Conservation (phyloP, 2,329 filamentous ascomycete genomes). For the Fusarium newnesense region DNA sequence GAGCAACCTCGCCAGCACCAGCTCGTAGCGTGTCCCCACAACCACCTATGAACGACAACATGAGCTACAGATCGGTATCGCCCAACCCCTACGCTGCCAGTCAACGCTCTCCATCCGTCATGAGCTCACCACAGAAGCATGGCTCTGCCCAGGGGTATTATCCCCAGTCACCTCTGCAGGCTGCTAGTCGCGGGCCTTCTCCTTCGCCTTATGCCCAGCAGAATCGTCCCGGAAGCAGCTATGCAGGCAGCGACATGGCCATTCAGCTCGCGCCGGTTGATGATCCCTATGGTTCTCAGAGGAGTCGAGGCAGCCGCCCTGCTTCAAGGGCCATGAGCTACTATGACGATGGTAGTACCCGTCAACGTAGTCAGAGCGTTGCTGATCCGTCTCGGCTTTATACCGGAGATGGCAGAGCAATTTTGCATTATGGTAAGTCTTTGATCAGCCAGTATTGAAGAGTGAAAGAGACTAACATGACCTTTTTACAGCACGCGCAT, state of each 20-base stretch:
- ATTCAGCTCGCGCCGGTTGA: conserved; percentile 72
- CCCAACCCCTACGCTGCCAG: conserved; percentile 70
- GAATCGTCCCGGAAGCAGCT: conserved; percentile 62
- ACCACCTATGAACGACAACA: conserved; percentile 61
- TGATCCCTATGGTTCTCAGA: conserved; percentile 68
- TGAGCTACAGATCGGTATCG: conserved; percentile 61
- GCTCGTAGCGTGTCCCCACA: conserved; percentile 72
- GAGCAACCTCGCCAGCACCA: conserved; percentile 75
- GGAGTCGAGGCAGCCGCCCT: conserved; percentile 62
- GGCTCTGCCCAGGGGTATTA: conserved; percentile 63
- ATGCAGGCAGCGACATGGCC: conserved; percentile 68
- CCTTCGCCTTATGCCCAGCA: conserved; percentile 61
- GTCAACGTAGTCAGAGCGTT: conserved; percentile 82
- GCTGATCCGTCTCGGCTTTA: conserved; percentile 85
- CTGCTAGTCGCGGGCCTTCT: conserved; percentile 58
- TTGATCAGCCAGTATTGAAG: not conserved
- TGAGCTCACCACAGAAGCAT: conserved; percentile 55
- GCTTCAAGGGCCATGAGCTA: conserved; percentile 64
- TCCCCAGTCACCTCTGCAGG: conserved; percentile 62
- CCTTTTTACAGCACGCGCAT: conserved; percentile 75
- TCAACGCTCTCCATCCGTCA: conserved; percentile 51
- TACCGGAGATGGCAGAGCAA: conserved; percentile 85
- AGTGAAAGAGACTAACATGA: conserved; percentile 35
- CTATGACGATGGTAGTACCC: conserved; percentile 61
- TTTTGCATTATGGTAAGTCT: conserved; percentile 91